Evolutionary conservation across 768 basidiomycete genomes (phyloP), one percentile per base, ranked within the genome.

Genomic region (Albatrellus ellisii): DNA sequence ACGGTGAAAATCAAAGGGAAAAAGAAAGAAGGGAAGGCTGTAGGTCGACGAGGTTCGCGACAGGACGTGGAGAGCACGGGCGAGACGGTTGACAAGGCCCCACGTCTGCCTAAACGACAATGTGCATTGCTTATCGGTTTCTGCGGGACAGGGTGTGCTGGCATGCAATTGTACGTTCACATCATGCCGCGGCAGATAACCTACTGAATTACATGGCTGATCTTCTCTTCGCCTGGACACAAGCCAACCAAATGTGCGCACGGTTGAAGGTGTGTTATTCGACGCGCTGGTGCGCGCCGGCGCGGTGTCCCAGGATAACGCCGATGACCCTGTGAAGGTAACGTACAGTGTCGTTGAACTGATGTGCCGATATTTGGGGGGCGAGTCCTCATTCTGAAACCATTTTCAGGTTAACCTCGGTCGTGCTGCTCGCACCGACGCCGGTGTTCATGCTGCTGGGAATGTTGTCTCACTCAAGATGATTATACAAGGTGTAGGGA

Each of bases 141-240:
- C 53, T 89, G 87, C 60, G 94, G 94, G 5, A 79, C 86, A 0
- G 89, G 86, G 1, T 95, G 79, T 58, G 81, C 73, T 53, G 94
- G 94, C 18, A 97, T 95, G 87, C 94, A 98, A 64, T 83, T 91
- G 94, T 95, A 56, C 56, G 89, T 70, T 28, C n/a, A n/a, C n/a
- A n/a, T n/a, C n/a, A n/a, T n/a, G n/a, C n/a, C n/a, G n/a, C n/a
- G n/a, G n/a, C n/a, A n/a, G n/a, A n/a, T n/a, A n/a, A n/a, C n/a
- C n/a, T n/a, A n/a, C n/a, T n/a, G n/a, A n/a, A n/a, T n/a, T n/a
- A n/a, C n/a, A n/a, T n/a, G n/a, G n/a, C n/a, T n/a, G n/a, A n/a
- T n/a, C n/a, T n/a, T n/a, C n/a, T n/a, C n/a, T n/a, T n/a, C n/a
- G n/a, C n/a, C n/a, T n/a, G n/a, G n/a, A n/a, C 29, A n/a, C 6